Conservation (phyloP, 768 basidiomycete species). For the Pulveroboletus sp. region DNA sequence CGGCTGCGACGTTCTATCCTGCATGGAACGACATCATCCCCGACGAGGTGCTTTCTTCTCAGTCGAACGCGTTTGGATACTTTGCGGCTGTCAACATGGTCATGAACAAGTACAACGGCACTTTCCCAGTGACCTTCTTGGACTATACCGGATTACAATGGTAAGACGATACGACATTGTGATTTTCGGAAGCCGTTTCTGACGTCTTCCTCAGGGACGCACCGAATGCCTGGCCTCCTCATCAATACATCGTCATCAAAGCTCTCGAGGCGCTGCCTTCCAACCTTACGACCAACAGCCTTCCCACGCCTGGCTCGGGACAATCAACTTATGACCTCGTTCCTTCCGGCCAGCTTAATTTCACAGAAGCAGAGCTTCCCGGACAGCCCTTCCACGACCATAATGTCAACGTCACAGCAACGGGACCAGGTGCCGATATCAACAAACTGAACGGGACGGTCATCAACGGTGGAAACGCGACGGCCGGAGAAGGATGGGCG, state of each 20-base stretch:
- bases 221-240: slow-evolving; percentile 89
- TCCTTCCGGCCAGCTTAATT: slow-evolving; percentile 76
- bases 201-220: slow-evolving; percentile 53
- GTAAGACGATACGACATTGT: slow-evolving; percentile 35
- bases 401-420: slow-evolving; percentile 46
- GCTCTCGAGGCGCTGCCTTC: slow-evolving; percentile 74
- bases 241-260: slow-evolving; percentile 76
- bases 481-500: slow-evolving; percentile 62
- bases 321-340: slow-evolving; percentile 67
- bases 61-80: slow-evolving; percentile 61
- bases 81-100: slow-evolving; percentile 79
- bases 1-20: slow-evolving; percentile 79
- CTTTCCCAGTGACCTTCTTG: slow-evolving; percentile 76
- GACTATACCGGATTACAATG: slow-evolving; percentile 76
- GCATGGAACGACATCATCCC: slow-evolving; percentile 88
- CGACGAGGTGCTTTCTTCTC: slow-evolving; percentile 54
- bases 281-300: slow-evolving; percentile 57
- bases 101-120: slow-evolving; percentile 84
- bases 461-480: slow-evolving; percentile 65
- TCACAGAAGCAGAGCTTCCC: slow-evolving; percentile 69
- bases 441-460: slow-evolving; percentile 56
- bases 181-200: not conserved
- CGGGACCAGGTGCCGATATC: slow-evolving; percentile 58
- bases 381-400: slow-evolving; percentile 52
- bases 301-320: slow-evolving; percentile 50